These are phyloP conservation scores for Malus sieversii DNA, from an alignment of 306 rosid genomes.

Conservation along the genomic window DNA sequence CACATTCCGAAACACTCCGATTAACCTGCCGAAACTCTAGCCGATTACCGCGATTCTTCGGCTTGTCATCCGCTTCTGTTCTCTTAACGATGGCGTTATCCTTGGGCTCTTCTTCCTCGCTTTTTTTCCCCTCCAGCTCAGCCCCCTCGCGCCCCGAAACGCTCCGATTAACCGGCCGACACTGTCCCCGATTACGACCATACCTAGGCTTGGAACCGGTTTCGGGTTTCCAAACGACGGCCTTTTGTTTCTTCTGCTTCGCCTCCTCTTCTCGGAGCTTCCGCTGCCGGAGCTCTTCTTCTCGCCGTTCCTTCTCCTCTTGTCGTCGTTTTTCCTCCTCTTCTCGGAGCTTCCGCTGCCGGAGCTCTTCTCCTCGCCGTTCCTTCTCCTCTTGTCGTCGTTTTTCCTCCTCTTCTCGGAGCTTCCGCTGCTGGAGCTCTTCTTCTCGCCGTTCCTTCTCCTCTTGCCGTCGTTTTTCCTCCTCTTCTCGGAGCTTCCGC, in stretches of 20 bases:
- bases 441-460: background rate
- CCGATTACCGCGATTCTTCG: background rate
- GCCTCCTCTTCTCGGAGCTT: slow-evolving; percentile 1
- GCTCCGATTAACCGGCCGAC: background rate
- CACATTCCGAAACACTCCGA: slow-evolving; percentile 1
- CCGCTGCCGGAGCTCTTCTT: slow-evolving; percentile 7
- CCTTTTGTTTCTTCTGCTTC: background rate
- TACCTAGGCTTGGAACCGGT: background rate
- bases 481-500: background rate
- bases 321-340: background rate
- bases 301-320: background rate
- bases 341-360: background rate
- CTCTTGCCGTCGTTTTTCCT: background rate
- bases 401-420: background rate
- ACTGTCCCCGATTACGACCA: background rate
- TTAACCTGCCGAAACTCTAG: too few species aligned
- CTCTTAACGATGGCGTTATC: background rate
- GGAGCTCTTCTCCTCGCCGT: slow-evolving; percentile 6
- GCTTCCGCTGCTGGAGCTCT: too few species aligned
- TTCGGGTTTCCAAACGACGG: background rate
- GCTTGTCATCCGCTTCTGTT: background rate
- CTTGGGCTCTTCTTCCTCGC: background rate
- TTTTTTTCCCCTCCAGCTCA: background rate
- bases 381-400: background rate
- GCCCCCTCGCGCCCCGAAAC: slow-evolving; percentile 3